phyloP scores from a whole-genome alignment of 148 eudicot species.

The Polygonum aviculare region DNA sequence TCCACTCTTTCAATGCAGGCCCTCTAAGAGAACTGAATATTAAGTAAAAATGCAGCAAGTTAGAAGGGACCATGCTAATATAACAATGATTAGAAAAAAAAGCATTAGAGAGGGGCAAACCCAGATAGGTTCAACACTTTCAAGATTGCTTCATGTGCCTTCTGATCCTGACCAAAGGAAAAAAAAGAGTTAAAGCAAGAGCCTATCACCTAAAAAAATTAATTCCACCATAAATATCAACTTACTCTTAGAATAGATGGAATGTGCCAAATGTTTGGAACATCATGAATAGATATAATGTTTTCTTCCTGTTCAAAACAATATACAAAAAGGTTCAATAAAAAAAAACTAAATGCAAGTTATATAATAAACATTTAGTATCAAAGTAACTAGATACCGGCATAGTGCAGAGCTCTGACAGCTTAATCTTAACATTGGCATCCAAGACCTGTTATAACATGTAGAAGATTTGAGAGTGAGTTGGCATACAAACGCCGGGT shows the following conservation, averaged over 20 bases:
- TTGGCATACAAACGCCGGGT: background rate
- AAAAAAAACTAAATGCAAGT: background rate
- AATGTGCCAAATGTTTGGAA: constrained; percentile 93
- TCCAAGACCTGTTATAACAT: constrained; percentile 55
- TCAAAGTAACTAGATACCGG: constrained; percentile 37
- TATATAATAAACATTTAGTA: background rate
- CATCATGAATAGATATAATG: constrained; percentile 77
- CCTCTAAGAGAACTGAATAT: constrained; percentile 38
- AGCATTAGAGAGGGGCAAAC: constrained; percentile 31
- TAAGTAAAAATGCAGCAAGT: background rate
- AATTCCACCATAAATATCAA: constrained; percentile 4
- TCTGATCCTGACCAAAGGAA: constrained; percentile 51
- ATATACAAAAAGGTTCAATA: background rate
- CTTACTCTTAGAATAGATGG: constrained; percentile 86
- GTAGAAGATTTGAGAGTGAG: constrained; percentile 9
- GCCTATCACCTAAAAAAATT: background rate
- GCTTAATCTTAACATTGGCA: constrained; percentile 65
- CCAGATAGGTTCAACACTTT: constrained; percentile 69
- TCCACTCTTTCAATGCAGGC: constrained; percentile 82
- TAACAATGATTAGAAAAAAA: background rate
- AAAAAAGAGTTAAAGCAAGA: background rate
- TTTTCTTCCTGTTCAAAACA: constrained; percentile 42
- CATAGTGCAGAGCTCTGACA: constrained; percentile 87
- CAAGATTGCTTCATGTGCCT: constrained; percentile 87
- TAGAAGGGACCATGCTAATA: background rate